These are phyloP conservation scores for Punica granatum DNA, from an alignment of 345 rosid genomes.

Conservation along the genomic window DNA sequence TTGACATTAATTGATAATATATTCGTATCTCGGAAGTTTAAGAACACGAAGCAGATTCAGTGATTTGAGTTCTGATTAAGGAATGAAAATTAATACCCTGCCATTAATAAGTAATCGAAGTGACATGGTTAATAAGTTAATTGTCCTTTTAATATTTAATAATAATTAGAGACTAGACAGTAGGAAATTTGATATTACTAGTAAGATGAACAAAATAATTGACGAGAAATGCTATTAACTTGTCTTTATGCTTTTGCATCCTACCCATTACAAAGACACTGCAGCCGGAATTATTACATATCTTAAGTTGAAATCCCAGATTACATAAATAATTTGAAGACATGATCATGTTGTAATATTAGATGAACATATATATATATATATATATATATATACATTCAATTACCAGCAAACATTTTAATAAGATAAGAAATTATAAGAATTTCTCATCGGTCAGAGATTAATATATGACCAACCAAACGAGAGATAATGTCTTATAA, in stretches of 20 bases:
- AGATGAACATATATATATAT: too few species aligned
- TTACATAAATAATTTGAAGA: background rate
- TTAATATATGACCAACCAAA: too few species aligned
- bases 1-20: background rate
- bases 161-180: background rate
- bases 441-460: too few species aligned
- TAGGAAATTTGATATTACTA: too few species aligned
- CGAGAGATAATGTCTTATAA: too few species aligned
- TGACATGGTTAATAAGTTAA: background rate
- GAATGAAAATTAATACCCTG: background rate
- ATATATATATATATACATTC: background rate
- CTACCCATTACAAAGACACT: background rate
- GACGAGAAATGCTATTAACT: background rate
- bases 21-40: background rate
- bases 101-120: background rate
- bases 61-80: background rate
- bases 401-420: background rate
- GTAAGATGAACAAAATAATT: too few species aligned
- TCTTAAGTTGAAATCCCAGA: slow-evolving; percentile 2
- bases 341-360: background rate
- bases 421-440: too few species aligned
- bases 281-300: background rate
- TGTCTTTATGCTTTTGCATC: background rate
- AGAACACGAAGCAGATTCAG: slow-evolving; percentile 3
- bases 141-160: background rate